Percentiles rank a stretch among this genome's conserved stretches.
Conservation (phyloP, 352 stramenopile genomes). For the Phytophthora podocarpi region DNA sequence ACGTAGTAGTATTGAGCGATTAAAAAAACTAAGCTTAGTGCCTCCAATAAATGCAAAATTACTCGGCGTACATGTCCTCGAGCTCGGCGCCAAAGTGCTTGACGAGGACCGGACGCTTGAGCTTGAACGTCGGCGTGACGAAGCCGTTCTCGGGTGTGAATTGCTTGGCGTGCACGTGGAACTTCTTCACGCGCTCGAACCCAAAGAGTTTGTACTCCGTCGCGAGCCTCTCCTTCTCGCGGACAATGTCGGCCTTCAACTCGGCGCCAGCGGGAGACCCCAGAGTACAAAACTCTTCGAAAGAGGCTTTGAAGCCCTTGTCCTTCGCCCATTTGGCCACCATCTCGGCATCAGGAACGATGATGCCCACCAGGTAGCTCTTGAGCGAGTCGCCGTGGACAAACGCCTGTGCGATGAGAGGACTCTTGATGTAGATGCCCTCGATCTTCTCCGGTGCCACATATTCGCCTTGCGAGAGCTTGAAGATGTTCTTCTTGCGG, state of each 20-base stretch:
- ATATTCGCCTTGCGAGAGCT: slow-evolving; percentile 95
- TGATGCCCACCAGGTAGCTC: slow-evolving; percentile 92
- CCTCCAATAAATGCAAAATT: no score
- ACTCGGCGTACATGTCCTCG: slow-evolving; percentile 70
- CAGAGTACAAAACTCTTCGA: slow-evolving; percentile 22
- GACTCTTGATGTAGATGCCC: slow-evolving; percentile 91
- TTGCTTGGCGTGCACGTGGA: slow-evolving; percentile 85
- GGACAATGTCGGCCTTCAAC: slow-evolving; percentile 66
- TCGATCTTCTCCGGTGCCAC: slow-evolving; percentile 97
- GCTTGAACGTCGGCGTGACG: slow-evolving; percentile 97
- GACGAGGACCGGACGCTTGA: slow-evolving; percentile 93
- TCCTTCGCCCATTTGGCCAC: slow-evolving; percentile 77
- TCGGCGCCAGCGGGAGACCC: slow-evolving; percentile 11
- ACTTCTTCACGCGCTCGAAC: slow-evolving; percentile 92
- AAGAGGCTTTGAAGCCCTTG: slow-evolving; percentile 42
- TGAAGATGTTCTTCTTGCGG: slow-evolving; percentile 95
- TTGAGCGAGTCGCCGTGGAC: slow-evolving; percentile 96
- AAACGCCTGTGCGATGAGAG: slow-evolving; percentile 93
- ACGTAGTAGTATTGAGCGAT: no score
- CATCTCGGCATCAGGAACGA: slow-evolving; percentile 93
- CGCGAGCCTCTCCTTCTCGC: slow-evolving; percentile 73
- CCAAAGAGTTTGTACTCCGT: slow-evolving; percentile 81
- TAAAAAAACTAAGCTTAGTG: no score
- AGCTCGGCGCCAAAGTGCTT: slow-evolving; percentile 87
- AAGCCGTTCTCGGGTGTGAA: slow-evolving; percentile 93